Conservation (phyloP, 192 early-diverging fungal genomes). For the Podila verticillata region DNA sequence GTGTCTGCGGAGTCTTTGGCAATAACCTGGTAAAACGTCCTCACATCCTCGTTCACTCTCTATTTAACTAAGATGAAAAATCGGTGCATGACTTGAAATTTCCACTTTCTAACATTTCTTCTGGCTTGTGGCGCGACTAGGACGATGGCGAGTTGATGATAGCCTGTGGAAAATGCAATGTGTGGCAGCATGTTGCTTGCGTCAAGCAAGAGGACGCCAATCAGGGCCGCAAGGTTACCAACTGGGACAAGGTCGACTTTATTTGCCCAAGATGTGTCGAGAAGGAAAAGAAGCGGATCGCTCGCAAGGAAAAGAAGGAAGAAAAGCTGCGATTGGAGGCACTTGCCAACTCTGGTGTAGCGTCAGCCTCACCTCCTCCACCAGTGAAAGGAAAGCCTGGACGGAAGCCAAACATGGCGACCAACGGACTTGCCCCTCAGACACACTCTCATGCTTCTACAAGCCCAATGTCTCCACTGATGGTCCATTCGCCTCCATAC, state of each 20-base stretch:
- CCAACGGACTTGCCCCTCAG: not conserved
- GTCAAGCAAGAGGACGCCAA: slow-evolving; percentile 53
- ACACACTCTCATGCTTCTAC: too few relatives aligned
- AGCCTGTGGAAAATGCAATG: slow-evolving; percentile 70
- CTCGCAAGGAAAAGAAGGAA: slow-evolving; percentile 30
- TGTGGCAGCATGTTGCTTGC: slow-evolving; percentile 80
- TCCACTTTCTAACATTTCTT: not conserved
- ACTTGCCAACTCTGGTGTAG: not conserved
- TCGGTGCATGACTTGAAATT: too few relatives aligned
- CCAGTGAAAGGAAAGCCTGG: not conserved
- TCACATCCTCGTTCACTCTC: too few relatives aligned
- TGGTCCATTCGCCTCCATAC: not conserved
- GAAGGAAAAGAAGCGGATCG: slow-evolving; percentile 21
- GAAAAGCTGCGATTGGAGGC: slow-evolving; percentile 31
- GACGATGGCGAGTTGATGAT: slow-evolving; percentile 79
- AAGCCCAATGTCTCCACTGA: too few relatives aligned
- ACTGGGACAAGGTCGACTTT: slow-evolving; percentile 62
- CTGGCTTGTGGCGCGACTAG: slow-evolving; percentile 15
- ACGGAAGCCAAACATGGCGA: not conserved
- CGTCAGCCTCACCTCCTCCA: not conserved
- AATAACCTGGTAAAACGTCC: slow-evolving; percentile 53
- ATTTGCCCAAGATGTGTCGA: slow-evolving; percentile 57
- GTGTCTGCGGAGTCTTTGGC: slow-evolving; percentile 58
- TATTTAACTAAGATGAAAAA: too few relatives aligned
- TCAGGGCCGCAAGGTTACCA: slow-evolving; percentile 24